Conservation (phyloP, 805 yeast species). For the Candida schatavii region DNA sequence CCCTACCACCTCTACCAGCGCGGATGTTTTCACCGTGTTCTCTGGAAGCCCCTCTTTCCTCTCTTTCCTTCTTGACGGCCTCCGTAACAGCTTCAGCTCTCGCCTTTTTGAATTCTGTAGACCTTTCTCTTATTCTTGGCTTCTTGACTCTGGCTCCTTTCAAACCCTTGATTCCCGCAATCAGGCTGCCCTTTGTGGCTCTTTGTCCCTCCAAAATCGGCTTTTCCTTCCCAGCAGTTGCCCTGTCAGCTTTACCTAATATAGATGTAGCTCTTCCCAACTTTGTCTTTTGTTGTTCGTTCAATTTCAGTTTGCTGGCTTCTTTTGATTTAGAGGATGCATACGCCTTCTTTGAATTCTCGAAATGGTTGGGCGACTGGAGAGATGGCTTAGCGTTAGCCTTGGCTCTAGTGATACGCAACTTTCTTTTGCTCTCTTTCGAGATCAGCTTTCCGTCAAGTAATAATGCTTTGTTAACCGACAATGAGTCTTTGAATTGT, state of each 20-base stretch:
- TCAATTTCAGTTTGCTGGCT: constrained; percentile 27
- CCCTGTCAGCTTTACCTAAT: constrained; percentile 77
- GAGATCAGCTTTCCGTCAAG: constrained; percentile 64
- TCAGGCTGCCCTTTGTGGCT: constrained; percentile 64
- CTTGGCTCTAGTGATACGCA: constrained; percentile 69
- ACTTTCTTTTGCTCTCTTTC: constrained; percentile 48
- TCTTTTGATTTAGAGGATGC: constrained; percentile 19
- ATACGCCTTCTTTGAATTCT: constrained; percentile 26
- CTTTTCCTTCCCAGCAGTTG: constrained; percentile 52
- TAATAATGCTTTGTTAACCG: constrained; percentile 79
- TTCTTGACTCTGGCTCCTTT: constrained; percentile 45
- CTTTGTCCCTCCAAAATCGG: constrained; percentile 69
- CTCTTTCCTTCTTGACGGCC: constrained; percentile 1
- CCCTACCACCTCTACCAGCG: background rate
- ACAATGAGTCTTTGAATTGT: constrained; percentile 71
- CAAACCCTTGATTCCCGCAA: constrained; percentile 50
- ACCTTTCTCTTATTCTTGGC: constrained; percentile 57
- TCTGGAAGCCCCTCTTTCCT: background rate
- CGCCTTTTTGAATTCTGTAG: constrained; percentile 48
- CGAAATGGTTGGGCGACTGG: constrained; percentile 43
- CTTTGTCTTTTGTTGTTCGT: constrained; percentile 69
- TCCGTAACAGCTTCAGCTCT: constrained; percentile 10
- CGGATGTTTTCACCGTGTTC: background rate
- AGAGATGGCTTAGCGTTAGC: constrained; percentile 38
- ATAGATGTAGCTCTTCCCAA: constrained; percentile 76